These are phyloP conservation scores for Bimuria novae-zelandiae DNA, from an alignment of 2,329 filamentous ascomycete species.

Conservation along the genomic window DNA sequence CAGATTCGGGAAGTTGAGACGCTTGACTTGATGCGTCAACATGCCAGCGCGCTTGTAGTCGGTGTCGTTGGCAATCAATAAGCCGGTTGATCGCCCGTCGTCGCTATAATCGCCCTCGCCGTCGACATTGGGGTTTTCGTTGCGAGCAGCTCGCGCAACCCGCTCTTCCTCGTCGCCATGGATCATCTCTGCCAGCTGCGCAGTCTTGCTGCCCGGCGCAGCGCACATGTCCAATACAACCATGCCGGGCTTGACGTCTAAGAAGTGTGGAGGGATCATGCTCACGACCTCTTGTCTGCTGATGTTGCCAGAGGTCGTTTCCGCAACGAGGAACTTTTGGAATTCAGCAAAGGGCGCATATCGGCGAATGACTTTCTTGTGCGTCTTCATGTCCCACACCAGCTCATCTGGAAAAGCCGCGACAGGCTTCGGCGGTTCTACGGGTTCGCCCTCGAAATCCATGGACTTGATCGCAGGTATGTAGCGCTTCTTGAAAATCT, in stretches of 20 bases:
- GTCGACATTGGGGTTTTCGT: slow-evolving; percentile 64
- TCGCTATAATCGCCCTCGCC: slow-evolving; percentile 63
- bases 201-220: slow-evolving; percentile 94
- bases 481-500: slow-evolving; percentile 84
- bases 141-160: slow-evolving; percentile 71
- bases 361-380: slow-evolving; percentile 92
- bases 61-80: slow-evolving; percentile 93
- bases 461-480: slow-evolving; percentile 89
- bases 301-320: slow-evolving; percentile 96
- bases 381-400: slow-evolving; percentile 97
- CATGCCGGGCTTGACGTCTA: slow-evolving; percentile 91
- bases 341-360: slow-evolving; percentile 94
- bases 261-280: slow-evolving; percentile 95
- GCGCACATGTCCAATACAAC: slow-evolving; percentile 94
- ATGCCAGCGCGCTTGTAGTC: slow-evolving; percentile 98
- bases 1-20: slow-evolving; percentile 92
- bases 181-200: slow-evolving; percentile 92
- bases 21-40: slow-evolving; percentile 97
- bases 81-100: slow-evolving; percentile 83
- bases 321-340: slow-evolving; percentile 96
- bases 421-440: slow-evolving; percentile 81
- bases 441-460: slow-evolving; percentile 77
- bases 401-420: slow-evolving; percentile 93
- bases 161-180: slow-evolving; percentile 90
- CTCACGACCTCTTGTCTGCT: slow-evolving; percentile 96